These are phyloP conservation scores for Cladosporium colombiae DNA, from an alignment of 2,329 filamentous ascomycete genomes.

Conservation along the genomic window DNA sequence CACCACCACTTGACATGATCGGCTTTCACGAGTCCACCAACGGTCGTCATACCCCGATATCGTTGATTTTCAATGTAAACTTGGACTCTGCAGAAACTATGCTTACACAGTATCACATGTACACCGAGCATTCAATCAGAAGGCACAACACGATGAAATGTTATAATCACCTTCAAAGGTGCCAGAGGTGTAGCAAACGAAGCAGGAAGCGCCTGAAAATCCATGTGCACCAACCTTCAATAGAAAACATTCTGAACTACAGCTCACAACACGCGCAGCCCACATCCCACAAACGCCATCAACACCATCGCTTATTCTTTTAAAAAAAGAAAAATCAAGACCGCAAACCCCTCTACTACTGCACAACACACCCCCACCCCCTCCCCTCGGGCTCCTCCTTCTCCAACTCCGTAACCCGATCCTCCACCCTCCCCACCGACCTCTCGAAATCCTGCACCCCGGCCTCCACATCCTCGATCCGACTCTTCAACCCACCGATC, in stretches of 20 bases:
- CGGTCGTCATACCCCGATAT: background rate
- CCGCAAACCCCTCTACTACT: background rate
- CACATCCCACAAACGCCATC: background rate
- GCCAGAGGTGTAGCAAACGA: no score
- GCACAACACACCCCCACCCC: slow-evolving; percentile 33
- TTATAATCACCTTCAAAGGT: no score
- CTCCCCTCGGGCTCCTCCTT: slow-evolving; percentile 54
- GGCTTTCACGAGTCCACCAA: background rate
- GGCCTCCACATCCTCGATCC: slow-evolving; percentile 84
- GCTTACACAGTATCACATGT: no score
- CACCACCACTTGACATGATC: background rate
- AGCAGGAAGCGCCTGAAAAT: no score
- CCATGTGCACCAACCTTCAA: no score
- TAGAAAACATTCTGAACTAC: no score
- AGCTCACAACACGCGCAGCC: no score
- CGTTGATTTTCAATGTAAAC: no score
- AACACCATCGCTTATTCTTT: background rate
- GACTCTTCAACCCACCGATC: slow-evolving; percentile 74
- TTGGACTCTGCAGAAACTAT: no score
- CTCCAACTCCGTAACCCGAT: slow-evolving; percentile 53
- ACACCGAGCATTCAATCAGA: no score
- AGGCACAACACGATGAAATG: no score
- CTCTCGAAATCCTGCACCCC: slow-evolving; percentile 77
- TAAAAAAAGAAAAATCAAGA: background rate
- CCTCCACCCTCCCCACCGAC: slow-evolving; percentile 60